Base-by-base conservation (phyloP, 441 rosid genomes). In the Populus tomentosa region DNA sequence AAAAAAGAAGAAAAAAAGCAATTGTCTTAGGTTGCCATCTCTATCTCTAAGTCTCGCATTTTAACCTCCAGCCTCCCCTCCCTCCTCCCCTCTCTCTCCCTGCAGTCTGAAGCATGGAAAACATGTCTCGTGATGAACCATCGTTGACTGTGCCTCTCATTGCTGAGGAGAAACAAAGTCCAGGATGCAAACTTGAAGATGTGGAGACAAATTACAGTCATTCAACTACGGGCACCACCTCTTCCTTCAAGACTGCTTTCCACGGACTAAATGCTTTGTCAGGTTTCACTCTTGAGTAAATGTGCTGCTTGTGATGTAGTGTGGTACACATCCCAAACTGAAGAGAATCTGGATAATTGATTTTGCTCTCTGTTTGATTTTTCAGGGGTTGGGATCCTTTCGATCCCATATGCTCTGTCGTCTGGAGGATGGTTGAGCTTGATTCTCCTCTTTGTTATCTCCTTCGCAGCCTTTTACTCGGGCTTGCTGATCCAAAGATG, bases 371-470 rank as follows among this genome's bases (percentile, higher is more conserved):
- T 14, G 3, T 14, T 56, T 9, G 16, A 28, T 10, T 75, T 70
- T 74, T 64, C 89, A 93, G 99, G 98, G 79, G 92, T 95, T 59
- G 98, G 98, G 59, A 89, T 95, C 79, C 86, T 95, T 73, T 93
- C 99, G 6, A 88, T 88, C 36, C 93, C 98, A 11, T 91, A 90
- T 76, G 99, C 98, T 14, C 78, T 95, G 23, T 89, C 98, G 70
- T 83, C 96, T 0, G 99, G 98, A 80, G 99, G 99, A 77, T 95
- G 99, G 99, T 61, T 89, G 80, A 90, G 97, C 85, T 84, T 93
- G 80, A 50, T 82, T 28, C 82, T 92, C 5, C 90, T 95, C 46
- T 87, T 93, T 64, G 67, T 82, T 30, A 82, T 92, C 13, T 94
- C 97, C 42, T 67, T 76, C 32, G 84, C 90, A 65, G 80, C 95